These are phyloP conservation scores for Myriosclerotinia duriaeana DNA, from an alignment of 2,329 filamentous ascomycete species.

Conservation along the genomic window DNA sequence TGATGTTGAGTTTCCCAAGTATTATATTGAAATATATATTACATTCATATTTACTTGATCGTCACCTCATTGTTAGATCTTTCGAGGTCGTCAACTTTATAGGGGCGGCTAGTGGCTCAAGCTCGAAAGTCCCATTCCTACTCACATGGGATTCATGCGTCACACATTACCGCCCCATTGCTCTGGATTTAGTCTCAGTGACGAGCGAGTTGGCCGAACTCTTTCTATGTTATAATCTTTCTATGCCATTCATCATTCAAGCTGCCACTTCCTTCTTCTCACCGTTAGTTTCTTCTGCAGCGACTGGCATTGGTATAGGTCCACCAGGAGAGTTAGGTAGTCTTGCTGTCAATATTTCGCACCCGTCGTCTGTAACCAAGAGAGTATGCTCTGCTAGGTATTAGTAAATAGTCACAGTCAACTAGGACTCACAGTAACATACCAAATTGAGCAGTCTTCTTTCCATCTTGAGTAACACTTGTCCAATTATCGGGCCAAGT, in stretches of 20 bases:
- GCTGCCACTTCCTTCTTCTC: slow-evolving; percentile 19
- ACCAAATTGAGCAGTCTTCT: slow-evolving; percentile 90
- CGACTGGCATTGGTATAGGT: slow-evolving; percentile 49
- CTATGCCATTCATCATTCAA: slow-evolving; percentile 1
- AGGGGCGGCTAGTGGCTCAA: not conserved
- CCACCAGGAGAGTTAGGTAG: slow-evolving; percentile 68
- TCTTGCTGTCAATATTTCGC: slow-evolving; percentile 75
- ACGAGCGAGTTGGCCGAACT: not conserved
- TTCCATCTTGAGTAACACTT: slow-evolving; percentile 86
- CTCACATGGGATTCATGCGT: not conserved
- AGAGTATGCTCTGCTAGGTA: slow-evolving; percentile 69
- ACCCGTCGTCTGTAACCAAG: slow-evolving; percentile 77
- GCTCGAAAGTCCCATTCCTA: not conserved
- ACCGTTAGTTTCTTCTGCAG: slow-evolving; percentile 28
- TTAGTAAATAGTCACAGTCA: slow-evolving; percentile 26
- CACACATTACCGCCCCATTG: not conserved
- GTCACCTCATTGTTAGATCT: not conserved
- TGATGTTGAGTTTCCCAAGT: too few species aligned
- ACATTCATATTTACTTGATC: not conserved
- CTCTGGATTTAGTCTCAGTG: not conserved
- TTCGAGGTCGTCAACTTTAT: not conserved
- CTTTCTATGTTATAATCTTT: not conserved
- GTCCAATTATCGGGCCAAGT: slow-evolving; percentile 99
- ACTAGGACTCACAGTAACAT: slow-evolving; percentile 41
- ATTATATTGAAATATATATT: too few species aligned